These are phyloP conservation scores for Sphagnurus paluster DNA, from an alignment of 1,284 basidiomycete species.

Conservation along the genomic window DNA sequence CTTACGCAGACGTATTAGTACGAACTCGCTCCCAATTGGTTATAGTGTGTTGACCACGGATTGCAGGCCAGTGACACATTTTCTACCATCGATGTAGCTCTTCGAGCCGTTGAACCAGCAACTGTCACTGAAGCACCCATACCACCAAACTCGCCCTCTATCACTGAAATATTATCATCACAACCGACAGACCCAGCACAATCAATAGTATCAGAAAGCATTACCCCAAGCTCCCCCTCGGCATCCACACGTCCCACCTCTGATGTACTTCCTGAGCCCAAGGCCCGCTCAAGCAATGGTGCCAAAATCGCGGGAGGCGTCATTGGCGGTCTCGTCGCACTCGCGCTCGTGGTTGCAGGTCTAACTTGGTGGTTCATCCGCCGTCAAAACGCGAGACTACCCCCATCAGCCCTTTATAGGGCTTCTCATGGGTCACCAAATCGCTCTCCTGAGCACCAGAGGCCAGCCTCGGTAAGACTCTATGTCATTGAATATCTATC, in stretches of 20 bases:
- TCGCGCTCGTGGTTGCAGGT: constrained; percentile 18
- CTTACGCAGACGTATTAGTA: not conserved
- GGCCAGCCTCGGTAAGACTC: not conserved
- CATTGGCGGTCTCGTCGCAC: constrained; percentile 22
- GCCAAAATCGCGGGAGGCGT: constrained; percentile 25
- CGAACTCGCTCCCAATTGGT: not conserved
- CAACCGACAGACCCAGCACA: no score
- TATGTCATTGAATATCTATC: no score
- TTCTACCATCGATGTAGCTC: not conserved
- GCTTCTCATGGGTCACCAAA: constrained; percentile 21
- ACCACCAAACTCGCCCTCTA: not conserved
- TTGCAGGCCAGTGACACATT: not conserved
- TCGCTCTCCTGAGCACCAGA: not conserved
- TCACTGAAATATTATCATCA: no score
- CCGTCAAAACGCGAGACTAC: constrained; percentile 23
- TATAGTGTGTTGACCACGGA: not conserved
- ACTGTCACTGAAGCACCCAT: no score
- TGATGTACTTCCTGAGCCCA: not conserved
- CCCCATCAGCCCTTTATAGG: constrained; percentile 32
- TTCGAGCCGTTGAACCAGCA: no score
- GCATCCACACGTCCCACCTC: not conserved
- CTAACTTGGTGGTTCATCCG: constrained; percentile 23
- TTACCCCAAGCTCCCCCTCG: no score
- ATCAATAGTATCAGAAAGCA: no score
- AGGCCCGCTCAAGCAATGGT: not conserved